Percentiles rank a stretch among this genome's conserved stretches.
phyloP scores from a whole-genome alignment of 441 rosid genomes.

The Raphanus hybrid region DNA sequence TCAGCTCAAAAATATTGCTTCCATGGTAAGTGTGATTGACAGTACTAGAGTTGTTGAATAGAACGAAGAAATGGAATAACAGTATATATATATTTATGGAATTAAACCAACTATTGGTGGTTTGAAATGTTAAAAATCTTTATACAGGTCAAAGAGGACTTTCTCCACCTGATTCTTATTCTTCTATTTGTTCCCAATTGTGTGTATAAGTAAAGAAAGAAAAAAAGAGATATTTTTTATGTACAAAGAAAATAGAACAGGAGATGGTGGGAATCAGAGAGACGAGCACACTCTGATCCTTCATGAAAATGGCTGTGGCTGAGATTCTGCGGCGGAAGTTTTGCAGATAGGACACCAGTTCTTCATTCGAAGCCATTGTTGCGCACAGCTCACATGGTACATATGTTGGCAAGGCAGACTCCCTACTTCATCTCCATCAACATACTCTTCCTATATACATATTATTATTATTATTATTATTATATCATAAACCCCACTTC shows the following conservation, averaged over 20 bases:
- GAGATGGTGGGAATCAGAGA: conserved; percentile 15
- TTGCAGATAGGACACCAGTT: conserved; percentile 98
- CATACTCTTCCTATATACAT: conserved; percentile 82
- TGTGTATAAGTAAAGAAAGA: conserved; percentile 22
- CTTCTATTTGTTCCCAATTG: conserved; percentile 30
- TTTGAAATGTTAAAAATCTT: conserved; percentile 5
- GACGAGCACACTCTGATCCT: background rate
- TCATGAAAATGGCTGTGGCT: conserved; percentile 39
- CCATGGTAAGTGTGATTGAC: background rate
- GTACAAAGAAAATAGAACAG: conserved; percentile 31
- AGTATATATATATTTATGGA: background rate
- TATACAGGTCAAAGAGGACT: conserved; percentile 20
- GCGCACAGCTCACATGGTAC: conserved; percentile 70
- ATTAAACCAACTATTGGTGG: conserved; percentile 17
- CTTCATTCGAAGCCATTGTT: conserved; percentile 88
- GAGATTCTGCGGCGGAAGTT: conserved; percentile 57
- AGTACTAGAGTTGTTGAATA: background rate
- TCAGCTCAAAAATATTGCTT: background rate
- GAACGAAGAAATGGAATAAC: background rate
- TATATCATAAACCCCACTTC: background rate
- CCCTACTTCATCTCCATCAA: conserved; percentile 74
- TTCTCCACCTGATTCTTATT: conserved; percentile 40
- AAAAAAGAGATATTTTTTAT: background rate
- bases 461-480: background rate
- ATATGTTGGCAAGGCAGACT: conserved; percentile 73